A percentile compares a stretch with the other conserved stretches of the same genome.
Evolutionary conservation across 148 eudicot genomes (phyloP).

Genomic region (Chenopodium berlandieri): DNA sequence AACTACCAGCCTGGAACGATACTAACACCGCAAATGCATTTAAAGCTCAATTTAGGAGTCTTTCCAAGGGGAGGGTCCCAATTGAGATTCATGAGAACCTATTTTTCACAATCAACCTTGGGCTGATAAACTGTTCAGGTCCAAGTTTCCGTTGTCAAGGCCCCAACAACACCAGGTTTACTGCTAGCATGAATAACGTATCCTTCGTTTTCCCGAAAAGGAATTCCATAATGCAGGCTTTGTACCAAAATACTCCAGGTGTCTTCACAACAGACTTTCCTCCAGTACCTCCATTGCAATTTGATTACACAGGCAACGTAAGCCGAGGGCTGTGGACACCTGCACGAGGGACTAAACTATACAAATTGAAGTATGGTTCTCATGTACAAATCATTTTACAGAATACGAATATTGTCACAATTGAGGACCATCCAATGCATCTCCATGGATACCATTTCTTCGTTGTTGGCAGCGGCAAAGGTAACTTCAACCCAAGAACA

Average conservation of each 20-base stretch:
- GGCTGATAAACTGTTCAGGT: slow-evolving; percentile 51
- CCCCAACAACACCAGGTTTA: slow-evolving; percentile 71
- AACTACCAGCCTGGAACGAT: slow-evolving; percentile 69
- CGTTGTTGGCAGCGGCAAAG: slow-evolving; percentile 78
- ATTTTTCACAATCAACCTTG: slow-evolving; percentile 74
- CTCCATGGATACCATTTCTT: slow-evolving; percentile 89
- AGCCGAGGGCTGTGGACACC: slow-evolving; percentile 78
- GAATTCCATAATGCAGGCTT: slow-evolving; percentile 64
- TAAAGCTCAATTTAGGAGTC: slow-evolving; percentile 48
- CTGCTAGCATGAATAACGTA: slow-evolving; percentile 82
- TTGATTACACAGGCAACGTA: slow-evolving; percentile 87
- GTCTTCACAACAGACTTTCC: slow-evolving; percentile 85
- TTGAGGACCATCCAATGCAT: slow-evolving; percentile 94
- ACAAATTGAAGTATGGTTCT: slow-evolving; percentile 75
- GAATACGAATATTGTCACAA: slow-evolving; percentile 61
- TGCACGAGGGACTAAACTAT: slow-evolving; percentile 59
- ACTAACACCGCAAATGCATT: slow-evolving; percentile 69
- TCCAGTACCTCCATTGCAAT: slow-evolving; percentile 61
- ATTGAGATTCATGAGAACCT: slow-evolving; percentile 55
- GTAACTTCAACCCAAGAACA: slow-evolving; percentile 64
- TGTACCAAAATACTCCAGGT: slow-evolving; percentile 58
- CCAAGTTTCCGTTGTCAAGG: slow-evolving; percentile 75
- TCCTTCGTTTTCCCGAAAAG: slow-evolving; percentile 61
- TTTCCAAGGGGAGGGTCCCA: slow-evolving; percentile 53
- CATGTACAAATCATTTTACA: slow-evolving; percentile 71